Evolutionary conservation across 2,329 filamentous ascomycete genomes (phyloP).

Genomic region (Aspergillus sp.): DNA sequence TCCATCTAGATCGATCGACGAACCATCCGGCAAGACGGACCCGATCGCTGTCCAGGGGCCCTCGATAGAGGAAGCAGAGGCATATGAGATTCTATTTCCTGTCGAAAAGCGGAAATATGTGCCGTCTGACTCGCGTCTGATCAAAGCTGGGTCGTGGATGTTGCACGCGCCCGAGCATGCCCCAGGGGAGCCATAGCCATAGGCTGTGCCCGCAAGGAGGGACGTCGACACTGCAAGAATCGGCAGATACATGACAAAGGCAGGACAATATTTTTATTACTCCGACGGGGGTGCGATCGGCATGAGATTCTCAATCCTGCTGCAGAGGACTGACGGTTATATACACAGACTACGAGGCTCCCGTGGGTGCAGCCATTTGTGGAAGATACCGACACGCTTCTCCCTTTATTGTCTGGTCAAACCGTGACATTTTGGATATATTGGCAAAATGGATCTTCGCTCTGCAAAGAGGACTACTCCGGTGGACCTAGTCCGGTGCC

Average conservation of each 20-base stretch:
- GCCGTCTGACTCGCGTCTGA: constrained; percentile 48
- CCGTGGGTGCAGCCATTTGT: background rate
- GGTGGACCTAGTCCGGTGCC: constrained; percentile 1
- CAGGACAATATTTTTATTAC: background rate
- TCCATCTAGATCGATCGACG: constrained; percentile 47
- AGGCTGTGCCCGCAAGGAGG: constrained; percentile 16
- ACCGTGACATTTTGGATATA: background rate
- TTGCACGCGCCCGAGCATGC: constrained; percentile 33
- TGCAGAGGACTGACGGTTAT: background rate
- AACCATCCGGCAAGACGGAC: constrained; percentile 47
- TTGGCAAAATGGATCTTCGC: background rate
- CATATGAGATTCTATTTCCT: constrained; percentile 50
- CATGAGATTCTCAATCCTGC: background rate
- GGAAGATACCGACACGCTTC: background rate
- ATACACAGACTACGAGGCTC: background rate
- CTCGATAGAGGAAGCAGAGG: constrained; percentile 47
- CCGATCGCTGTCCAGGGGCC: constrained; percentile 55
- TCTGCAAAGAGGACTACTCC: background rate
- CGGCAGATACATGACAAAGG: constrained; percentile 8
- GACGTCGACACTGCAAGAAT: constrained; percentile 6
- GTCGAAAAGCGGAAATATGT: constrained; percentile 57
- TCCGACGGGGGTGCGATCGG: background rate
- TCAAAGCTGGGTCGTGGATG: constrained; percentile 51
- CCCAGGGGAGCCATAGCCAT: constrained; percentile 32
- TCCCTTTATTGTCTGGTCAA: background rate